Evolutionary conservation across 345 rosid species (phyloP).

Genomic region (Pelargonium nanum): DNA sequence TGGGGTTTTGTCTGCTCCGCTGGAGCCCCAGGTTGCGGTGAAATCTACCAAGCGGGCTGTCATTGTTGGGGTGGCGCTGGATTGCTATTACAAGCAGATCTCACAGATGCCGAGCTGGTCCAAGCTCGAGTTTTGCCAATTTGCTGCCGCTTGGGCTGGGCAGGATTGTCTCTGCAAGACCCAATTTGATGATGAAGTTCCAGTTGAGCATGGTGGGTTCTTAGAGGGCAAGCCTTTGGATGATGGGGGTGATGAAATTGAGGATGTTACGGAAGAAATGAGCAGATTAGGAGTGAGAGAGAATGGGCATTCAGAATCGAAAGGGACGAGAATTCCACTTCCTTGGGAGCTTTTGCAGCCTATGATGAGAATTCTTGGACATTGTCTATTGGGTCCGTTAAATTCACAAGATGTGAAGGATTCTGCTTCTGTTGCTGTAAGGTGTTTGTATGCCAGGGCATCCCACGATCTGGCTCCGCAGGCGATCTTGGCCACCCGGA

Average conservation of each 20-base stretch:
- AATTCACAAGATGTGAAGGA: conserved; percentile 68
- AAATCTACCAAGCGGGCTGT: conserved; percentile 72
- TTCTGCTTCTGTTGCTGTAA: conserved; percentile 61
- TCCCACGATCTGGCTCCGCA: conserved; percentile 92
- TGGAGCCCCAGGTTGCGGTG: conserved; percentile 67
- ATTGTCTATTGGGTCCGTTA: conserved; percentile 75
- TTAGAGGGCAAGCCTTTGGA: conserved; percentile 13
- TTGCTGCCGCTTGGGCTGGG: conserved; percentile 73
- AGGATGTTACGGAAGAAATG: conserved; percentile 27
- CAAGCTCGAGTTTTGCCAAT: conserved; percentile 64
- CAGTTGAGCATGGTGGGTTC: not conserved
- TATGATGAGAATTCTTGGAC: conserved; percentile 61
- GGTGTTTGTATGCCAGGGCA: conserved; percentile 75
- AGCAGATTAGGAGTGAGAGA: conserved; percentile 26
- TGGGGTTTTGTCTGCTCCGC: conserved; percentile 51
- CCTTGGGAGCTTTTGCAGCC: conserved; percentile 96
- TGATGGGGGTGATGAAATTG: conserved; percentile 13
- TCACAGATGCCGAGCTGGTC: conserved; percentile 87
- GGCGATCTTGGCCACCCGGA: conserved; percentile 71
- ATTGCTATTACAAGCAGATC: conserved; percentile 70
- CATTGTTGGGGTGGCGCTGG: conserved; percentile 58
- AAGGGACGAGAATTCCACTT: conserved; percentile 68
- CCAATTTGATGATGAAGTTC: conserved; percentile 31
- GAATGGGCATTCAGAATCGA: conserved; percentile 16
- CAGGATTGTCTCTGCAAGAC: conserved; percentile 61